A percentile compares a stretch with the other conserved stretches of the same genome.
Evolutionary conservation across 1,284 basidiomycete genomes (phyloP).

Genomic region (Agroathelia rolfsii): DNA sequence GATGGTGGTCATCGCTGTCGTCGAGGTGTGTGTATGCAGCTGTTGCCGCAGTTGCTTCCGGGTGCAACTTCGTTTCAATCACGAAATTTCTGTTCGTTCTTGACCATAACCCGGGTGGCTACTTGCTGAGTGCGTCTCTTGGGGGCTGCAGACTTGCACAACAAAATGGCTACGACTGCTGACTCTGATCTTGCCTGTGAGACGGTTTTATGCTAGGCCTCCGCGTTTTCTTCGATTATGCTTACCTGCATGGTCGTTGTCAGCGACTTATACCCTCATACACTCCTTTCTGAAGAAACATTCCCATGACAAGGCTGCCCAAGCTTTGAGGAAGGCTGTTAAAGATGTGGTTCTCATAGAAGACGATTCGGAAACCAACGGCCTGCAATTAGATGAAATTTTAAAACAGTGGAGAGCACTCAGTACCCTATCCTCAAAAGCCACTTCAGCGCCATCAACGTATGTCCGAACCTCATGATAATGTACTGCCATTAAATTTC

Average conservation of each 20-base stretch:
- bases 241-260: too few species aligned
- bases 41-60: too few species aligned
- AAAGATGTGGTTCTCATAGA: conserved; percentile 47
- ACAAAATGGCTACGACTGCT: not conserved
- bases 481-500: too few species aligned
- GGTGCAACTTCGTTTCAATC: too few species aligned
- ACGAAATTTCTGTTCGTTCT: conserved; percentile 23
- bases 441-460: too few species aligned
- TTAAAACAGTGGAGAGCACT: conserved; percentile 53
- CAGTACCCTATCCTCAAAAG: too few species aligned
- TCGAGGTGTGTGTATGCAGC: conserved; percentile 7
- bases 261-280: conserved; percentile 65
- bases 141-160: too few species aligned
- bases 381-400: conserved; percentile 49
- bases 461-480: too few species aligned
- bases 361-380: conserved; percentile 36
- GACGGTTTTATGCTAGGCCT: conserved; percentile 10
- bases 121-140: too few species aligned
- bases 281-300: conserved; percentile 60
- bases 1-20: conserved; percentile 46
- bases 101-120: too few species aligned
- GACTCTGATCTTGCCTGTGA: conserved; percentile 30
- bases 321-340: conserved; percentile 56
- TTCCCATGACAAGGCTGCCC: conserved; percentile 53
- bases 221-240: not conserved